Percentiles rank a stretch among this genome's conserved stretches.
phyloP scores from a whole-genome alignment of 495 filamentous ascomycete genomes.

The Daldinia loculata region DNA sequence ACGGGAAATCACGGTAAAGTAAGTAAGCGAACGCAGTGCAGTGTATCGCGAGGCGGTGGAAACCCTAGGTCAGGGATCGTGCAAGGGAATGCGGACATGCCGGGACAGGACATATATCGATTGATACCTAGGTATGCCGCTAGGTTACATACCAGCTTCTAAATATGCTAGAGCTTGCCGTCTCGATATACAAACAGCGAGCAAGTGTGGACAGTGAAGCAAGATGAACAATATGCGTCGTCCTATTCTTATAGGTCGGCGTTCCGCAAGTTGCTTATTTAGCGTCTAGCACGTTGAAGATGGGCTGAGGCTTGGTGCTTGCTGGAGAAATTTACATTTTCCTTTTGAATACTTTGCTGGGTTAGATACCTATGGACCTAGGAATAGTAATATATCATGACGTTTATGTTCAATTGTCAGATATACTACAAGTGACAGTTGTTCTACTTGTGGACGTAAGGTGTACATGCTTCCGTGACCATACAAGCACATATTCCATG shows the following conservation, averaged over 20 bases:
- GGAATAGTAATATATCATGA: not conserved
- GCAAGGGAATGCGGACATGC: too few species aligned
- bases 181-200: slow-evolving; percentile 52
- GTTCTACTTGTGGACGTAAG: not conserved
- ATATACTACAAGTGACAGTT: not conserved
- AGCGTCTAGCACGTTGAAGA: slow-evolving; percentile 30
- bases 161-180: slow-evolving; percentile 64
- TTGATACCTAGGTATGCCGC: too few species aligned
- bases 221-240: slow-evolving; percentile 50
- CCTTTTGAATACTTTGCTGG: too few species aligned
- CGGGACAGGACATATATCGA: too few species aligned
- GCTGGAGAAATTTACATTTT: slow-evolving; percentile 38
- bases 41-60: not conserved
- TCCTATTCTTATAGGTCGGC: slow-evolving; percentile 29
- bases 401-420: not conserved
- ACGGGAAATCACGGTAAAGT: not conserved
- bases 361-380: too few species aligned
- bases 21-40: not conserved
- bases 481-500: not conserved
- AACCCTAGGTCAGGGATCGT: too few species aligned
- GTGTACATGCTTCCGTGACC: not conserved
- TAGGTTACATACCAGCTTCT: slow-evolving; percentile 61
- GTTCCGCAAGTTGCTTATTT: slow-evolving; percentile 33
- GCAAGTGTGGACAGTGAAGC: slow-evolving; percentile 66
- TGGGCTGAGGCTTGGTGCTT: slow-evolving; percentile 45